A percentile compares a stretch with the other conserved stretches of the same genome.
Evolutionary conservation across 768 basidiomycete species (phyloP).

Genomic region (Mycena filopes): DNA sequence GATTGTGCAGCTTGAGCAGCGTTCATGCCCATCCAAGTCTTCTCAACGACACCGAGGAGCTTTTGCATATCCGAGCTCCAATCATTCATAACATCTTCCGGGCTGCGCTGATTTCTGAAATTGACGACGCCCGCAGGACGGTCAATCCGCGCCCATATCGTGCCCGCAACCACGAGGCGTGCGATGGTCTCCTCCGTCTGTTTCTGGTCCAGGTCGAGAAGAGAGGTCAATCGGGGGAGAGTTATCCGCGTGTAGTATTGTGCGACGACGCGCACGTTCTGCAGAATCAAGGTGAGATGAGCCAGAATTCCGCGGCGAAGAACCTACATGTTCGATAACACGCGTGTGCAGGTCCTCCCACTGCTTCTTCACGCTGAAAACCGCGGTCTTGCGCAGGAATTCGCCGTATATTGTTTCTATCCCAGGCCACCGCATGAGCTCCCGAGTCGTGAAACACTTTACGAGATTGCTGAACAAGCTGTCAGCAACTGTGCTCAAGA

Average conservation of each 20-base stretch:
- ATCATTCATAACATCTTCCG: slow-evolving; percentile 96
- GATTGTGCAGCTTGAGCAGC: slow-evolving; percentile 89
- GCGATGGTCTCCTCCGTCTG: slow-evolving; percentile 91
- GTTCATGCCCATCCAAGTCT: slow-evolving; percentile 99
- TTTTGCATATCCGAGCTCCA: slow-evolving; percentile 98
- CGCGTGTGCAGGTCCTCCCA: slow-evolving; percentile 97
- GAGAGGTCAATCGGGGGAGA: slow-evolving; percentile 79
- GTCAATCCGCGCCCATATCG: slow-evolving; percentile 94
- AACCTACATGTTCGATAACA: slow-evolving; percentile 93
- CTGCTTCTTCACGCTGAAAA: slow-evolving; percentile 81
- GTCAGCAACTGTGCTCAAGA: slow-evolving; percentile 27
- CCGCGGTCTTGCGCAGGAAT: slow-evolving; percentile 80
- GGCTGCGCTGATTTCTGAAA: slow-evolving; percentile 84
- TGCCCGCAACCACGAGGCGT: slow-evolving; percentile 90
- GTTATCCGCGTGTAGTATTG: slow-evolving; percentile 96
- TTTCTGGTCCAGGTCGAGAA: slow-evolving; percentile 85
- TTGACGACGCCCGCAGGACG: slow-evolving; percentile 89
- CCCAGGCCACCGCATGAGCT: slow-evolving; percentile 97
- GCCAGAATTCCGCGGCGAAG: not conserved
- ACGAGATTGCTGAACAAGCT: slow-evolving; percentile 84
- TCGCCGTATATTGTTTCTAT: slow-evolving; percentile 90
- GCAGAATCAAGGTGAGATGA: slow-evolving; percentile 20
- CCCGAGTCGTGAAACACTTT: slow-evolving; percentile 92
- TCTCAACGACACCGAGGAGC: slow-evolving; percentile 90
- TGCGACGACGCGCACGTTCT: slow-evolving; percentile 97